A percentile compares a stretch with the other conserved stretches of the same genome.
phyloP scores from a whole-genome alignment of 2,329 filamentous ascomycete genomes.

The Penicillium capsulatum region DNA sequence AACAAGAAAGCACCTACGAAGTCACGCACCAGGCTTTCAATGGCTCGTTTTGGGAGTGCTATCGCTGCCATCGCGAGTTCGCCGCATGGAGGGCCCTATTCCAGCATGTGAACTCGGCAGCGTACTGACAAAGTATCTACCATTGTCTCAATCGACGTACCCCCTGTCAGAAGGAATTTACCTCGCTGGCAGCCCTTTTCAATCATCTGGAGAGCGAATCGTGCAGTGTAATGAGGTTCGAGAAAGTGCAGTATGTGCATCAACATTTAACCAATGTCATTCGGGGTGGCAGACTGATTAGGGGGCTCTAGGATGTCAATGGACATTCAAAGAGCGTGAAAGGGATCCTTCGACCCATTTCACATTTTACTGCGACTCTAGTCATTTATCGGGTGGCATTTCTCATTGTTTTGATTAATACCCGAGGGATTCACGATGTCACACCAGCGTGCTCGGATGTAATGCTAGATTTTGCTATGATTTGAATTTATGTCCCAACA shows the following conservation, averaged over 20 bases:
- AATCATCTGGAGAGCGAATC: slow-evolving; percentile 46
- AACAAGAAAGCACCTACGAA: slow-evolving; percentile 27
- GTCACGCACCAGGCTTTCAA: slow-evolving; percentile 47
- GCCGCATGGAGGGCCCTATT: neutral
- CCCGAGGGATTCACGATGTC: too few relatives aligned
- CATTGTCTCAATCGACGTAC: slow-evolving; percentile 39
- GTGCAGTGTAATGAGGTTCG: slow-evolving; percentile 40
- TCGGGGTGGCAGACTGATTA: neutral
- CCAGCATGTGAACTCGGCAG: slow-evolving; percentile 4
- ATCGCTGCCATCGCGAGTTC: slow-evolving; percentile 3
- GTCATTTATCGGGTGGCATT: too few relatives aligned
- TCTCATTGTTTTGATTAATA: too few relatives aligned
- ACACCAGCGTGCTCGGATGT: too few relatives aligned
- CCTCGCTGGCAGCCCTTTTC: slow-evolving; percentile 38
- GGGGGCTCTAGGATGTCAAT: neutral
- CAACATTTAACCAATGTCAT: neutral
- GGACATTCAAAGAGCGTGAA: neutral
- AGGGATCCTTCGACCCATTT: too few relatives aligned
- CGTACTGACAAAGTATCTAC: slow-evolving; percentile 39
- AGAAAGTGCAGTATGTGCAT: slow-evolving; percentile 31
- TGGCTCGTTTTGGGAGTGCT: slow-evolving; percentile 39
- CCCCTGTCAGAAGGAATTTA: slow-evolving; percentile 36
- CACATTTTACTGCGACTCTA: too few relatives aligned
- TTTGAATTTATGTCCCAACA: too few relatives aligned
- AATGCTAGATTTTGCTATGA: too few relatives aligned